phyloP scores from a whole-genome alignment of 257 asterid species.

The Solanum neorickii region DNA sequence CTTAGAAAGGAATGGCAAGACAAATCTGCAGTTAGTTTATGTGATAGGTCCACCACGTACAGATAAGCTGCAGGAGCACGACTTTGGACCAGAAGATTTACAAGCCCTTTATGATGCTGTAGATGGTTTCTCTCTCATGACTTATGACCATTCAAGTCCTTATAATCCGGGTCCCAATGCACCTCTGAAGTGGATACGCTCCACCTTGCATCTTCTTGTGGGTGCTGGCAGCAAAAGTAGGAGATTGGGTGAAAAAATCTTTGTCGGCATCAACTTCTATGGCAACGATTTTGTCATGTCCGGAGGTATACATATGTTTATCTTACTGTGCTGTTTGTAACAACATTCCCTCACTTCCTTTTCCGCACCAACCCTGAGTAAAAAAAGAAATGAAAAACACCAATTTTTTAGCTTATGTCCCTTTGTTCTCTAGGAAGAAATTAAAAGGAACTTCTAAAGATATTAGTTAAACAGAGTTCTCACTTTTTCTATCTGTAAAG shows the following conservation, averaged over 20 bases:
- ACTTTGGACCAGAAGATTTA: conserved; percentile 82
- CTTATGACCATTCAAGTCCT: conserved; percentile 91
- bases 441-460: not conserved
- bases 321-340: not conserved
- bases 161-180: conserved; percentile 98
- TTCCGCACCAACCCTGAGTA: not conserved
- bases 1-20: conserved; percentile 21
- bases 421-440: not conserved
- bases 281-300: conserved; percentile 78
- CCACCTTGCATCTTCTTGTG: conserved; percentile 50
- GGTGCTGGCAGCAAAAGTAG: conserved; percentile 16
- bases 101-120: conserved; percentile 40
- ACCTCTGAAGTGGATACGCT: conserved; percentile 78
- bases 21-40: conserved; percentile 52
- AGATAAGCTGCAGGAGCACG: conserved; percentile 47
- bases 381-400: not conserved
- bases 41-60: conserved; percentile 90
- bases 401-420: not conserved
- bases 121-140: conserved; percentile 94
- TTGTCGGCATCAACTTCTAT: conserved; percentile 74
- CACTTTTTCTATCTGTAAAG: not conserved
- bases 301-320: conserved; percentile 43
- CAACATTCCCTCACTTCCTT: not conserved
- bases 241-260: conserved; percentile 44
- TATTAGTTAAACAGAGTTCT: not conserved